Evolutionary conservation across 2,329 filamentous ascomycete species (phyloP), one percentile per base, ranked within the genome.

Genomic region (Gliomastix tumulicola): DNA sequence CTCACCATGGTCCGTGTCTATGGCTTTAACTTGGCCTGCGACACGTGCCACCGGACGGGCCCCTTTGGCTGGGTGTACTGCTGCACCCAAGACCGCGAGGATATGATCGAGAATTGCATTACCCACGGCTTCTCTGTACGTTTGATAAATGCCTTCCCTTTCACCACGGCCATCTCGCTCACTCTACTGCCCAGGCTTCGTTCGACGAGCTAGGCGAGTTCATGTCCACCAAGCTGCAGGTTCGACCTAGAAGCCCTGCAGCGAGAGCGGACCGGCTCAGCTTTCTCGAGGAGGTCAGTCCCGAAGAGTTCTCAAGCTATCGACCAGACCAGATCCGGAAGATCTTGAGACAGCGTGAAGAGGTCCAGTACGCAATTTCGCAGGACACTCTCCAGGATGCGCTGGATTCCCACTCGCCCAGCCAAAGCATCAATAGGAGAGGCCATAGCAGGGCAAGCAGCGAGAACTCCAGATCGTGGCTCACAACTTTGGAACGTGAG

Each of bases 61-160:
- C 59, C 67, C 13, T 66, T 81, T 36, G 83, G 84, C 19, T 92
- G 82, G 75, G 60, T 92, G 17, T 92, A 86, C 55, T 67, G 72
- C 41, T 92, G 87, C 56, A 74, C 69, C 11, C 76, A 85, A 52
- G 84, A 88, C 47, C 63, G 62, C 10, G 66, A 74, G 21, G 59
- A 64, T 34, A 46, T 60, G 32, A 53, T 58, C 18, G 60, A 60
- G 36, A 46, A 52, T 28, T 44, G 48, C 7, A 41, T 49, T 23
- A 47, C 42, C 12, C 42, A 48, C 37, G 43, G 51, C 41, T 44
- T 49, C 41, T 35, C 37, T 25, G 41, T 42, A 36, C 23, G 38
- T 32, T 27, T 13, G 21, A 15, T 23, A 30, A 32, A n/a, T 22
- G n/a, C 32, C 6, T 19, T 17, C 7, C 15, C n/a, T 19, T n/a